Percentiles rank a stretch among this genome's conserved stretches.
Conservation (phyloP, 2,329 filamentous ascomycete species). For the Penicillium sclerotiorum region DNA sequence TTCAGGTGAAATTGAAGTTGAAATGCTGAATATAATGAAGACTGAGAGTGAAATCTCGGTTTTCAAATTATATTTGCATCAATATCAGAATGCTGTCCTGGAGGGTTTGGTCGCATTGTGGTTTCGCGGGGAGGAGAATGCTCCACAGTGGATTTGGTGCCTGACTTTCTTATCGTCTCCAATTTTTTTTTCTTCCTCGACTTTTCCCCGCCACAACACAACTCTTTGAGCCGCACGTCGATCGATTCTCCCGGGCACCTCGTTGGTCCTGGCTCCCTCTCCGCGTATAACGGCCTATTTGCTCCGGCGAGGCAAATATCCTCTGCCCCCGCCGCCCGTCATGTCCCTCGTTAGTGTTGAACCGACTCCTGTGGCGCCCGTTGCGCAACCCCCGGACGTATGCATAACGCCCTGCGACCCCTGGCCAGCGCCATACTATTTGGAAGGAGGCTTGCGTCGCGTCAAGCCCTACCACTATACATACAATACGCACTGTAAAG, state of each 20-base stretch:
- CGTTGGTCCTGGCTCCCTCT: conserved; percentile 42
- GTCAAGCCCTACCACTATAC: conserved; percentile 53
- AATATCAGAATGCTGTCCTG: too few species aligned
- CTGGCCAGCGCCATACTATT: conserved; percentile 73
- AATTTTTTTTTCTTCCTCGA: conserved; percentile 15
- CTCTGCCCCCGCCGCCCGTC: conserved; percentile 32
- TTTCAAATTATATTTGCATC: too few species aligned
- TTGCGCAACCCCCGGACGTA: conserved; percentile 31
- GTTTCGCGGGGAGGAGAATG: too few species aligned
- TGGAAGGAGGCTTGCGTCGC: conserved; percentile 71
- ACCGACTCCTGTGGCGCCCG: conserved; percentile 29
- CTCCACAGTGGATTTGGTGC: conserved; percentile 2
- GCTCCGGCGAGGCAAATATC: conserved; percentile 38
- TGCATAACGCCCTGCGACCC: conserved; percentile 36
- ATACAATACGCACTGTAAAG: conserved; percentile 59
- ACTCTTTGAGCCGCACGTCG: conserved; percentile 3
- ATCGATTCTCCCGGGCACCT: conserved; percentile 3
- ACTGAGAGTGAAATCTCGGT: too few species aligned
- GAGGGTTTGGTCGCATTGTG: too few species aligned
- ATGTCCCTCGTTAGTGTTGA: conserved; percentile 43
- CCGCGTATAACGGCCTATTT: conserved; percentile 44
- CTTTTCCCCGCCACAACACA: conserved; percentile 11
- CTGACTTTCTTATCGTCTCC: conserved; percentile 1
- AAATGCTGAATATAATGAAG: too few species aligned
- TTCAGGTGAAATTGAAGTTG: not conserved